phyloP scores from a whole-genome alignment of 1,284 basidiomycete species.

The Ganoderma leucocontextum region DNA sequence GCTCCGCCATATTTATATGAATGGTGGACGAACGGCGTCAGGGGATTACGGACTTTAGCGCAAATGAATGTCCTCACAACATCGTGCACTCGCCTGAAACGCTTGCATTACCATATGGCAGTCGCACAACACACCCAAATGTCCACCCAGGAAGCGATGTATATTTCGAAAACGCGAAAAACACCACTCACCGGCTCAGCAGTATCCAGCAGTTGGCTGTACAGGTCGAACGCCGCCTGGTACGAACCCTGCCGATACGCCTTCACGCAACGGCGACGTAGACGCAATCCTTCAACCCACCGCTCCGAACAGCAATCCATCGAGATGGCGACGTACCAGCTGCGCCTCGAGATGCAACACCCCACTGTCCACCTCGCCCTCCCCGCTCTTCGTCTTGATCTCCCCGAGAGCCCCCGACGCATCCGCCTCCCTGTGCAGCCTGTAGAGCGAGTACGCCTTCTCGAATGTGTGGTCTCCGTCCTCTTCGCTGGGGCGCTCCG shows the following conservation, averaged over 20 bases:
- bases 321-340: slow-evolving; percentile 58
- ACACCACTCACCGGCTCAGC: slow-evolving; percentile 67
- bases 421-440: slow-evolving; percentile 77
- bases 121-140: neutral
- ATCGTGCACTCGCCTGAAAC: neutral
- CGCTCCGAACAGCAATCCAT: neutral
- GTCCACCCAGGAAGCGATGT: neutral
- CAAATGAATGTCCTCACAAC: neutral
- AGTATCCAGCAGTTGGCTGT: slow-evolving; percentile 80
- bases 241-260: slow-evolving; percentile 81
- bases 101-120: no score
- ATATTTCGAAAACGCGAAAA: neutral
- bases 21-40: neutral
- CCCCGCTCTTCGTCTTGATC: slow-evolving; percentile 50
- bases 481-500: slow-evolving; percentile 36
- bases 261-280: slow-evolving; percentile 13
- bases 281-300: neutral
- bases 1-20: neutral
- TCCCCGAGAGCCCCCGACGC: slow-evolving; percentile 61
- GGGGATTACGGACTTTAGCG: neutral
- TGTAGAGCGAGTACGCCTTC: slow-evolving; percentile 83
- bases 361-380: slow-evolving; percentile 63
- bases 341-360: slow-evolving; percentile 85
- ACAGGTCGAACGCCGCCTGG: slow-evolving; percentile 74
- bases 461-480: slow-evolving; percentile 63